These are phyloP conservation scores for Esteya vermicola DNA, from an alignment of 2,329 filamentous ascomycete genomes.

Conservation along the genomic window DNA sequence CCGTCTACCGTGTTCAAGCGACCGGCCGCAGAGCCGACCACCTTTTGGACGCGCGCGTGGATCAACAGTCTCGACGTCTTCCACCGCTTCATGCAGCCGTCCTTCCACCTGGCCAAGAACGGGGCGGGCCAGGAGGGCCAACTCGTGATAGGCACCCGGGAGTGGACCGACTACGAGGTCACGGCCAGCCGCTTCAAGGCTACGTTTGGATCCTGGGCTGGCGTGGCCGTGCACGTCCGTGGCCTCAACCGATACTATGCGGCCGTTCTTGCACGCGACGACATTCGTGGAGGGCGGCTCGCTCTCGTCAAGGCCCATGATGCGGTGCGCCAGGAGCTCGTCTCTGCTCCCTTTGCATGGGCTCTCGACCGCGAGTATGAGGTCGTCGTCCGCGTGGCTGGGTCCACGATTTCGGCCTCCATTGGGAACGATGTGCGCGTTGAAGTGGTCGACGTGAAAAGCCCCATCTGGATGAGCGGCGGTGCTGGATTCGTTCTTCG, in stretches of 20 bases:
- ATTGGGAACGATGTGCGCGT: background rate
- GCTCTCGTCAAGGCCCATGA: background rate
- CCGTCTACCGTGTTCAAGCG: conserved; percentile 6
- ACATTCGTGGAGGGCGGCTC: background rate
- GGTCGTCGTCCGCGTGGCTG: background rate
- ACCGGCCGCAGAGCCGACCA: conserved; percentile 4
- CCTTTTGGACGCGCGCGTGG: conserved; percentile 16
- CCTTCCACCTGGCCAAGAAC: conserved; percentile 16
- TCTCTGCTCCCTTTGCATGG: background rate
- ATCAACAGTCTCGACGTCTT: conserved; percentile 14
- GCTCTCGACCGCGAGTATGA: background rate
- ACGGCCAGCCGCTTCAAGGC: conserved; percentile 12
- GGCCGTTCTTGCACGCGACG: conserved; percentile 9
- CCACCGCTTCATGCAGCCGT: conserved; percentile 7
- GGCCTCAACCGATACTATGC: conserved; percentile 19
- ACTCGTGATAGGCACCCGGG: conserved; percentile 17
- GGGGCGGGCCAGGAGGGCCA: conserved; percentile 17
- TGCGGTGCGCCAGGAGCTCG: background rate
- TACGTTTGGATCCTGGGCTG: conserved; percentile 12
- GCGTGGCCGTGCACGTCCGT: conserved; percentile 15
- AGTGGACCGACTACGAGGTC: conserved; percentile 17
- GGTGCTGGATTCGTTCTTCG: background rate
- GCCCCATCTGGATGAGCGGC: background rate
- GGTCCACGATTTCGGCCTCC: background rate
- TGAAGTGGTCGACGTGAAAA: background rate